A percentile compares a stretch with the other conserved stretches of the same genome.
phyloP scores from a whole-genome alignment of 2,329 filamentous ascomycete genomes.

The Trichoderma oligosporum region DNA sequence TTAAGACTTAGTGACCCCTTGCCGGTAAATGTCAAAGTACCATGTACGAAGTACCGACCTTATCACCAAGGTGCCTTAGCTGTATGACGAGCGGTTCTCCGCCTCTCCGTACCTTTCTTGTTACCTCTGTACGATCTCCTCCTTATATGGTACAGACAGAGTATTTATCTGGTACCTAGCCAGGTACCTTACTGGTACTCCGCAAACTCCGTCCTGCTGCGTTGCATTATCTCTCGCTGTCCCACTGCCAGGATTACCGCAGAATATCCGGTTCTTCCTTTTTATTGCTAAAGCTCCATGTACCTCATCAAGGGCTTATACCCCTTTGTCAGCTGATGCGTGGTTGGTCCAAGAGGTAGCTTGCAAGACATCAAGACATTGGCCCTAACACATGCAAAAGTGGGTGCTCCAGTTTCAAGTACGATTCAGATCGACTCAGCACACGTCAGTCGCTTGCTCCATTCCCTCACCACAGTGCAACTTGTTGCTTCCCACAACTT shows the following conservation, averaged over 20 bases:
- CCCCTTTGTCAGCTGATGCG: not conserved
- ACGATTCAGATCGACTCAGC: slow-evolving; percentile 17
- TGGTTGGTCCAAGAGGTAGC: slow-evolving; percentile 2
- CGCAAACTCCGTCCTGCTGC: slow-evolving; percentile 13
- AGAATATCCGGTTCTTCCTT: slow-evolving; percentile 14
- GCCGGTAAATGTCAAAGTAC: slow-evolving; percentile 1
- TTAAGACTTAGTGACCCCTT: not conserved
- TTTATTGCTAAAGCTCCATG: not conserved
- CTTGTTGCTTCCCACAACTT: slow-evolving; percentile 26
- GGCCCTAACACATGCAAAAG: slow-evolving; percentile 13
- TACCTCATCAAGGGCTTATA: slow-evolving; percentile 1
- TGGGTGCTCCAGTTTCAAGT: slow-evolving; percentile 12
- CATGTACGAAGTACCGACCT: not conserved
- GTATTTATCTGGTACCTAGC: not conserved
- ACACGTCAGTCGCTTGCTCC: slow-evolving; percentile 22
- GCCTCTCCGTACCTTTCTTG: not conserved
- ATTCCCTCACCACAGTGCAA: slow-evolving; percentile 21
- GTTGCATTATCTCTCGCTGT: slow-evolving; percentile 12
- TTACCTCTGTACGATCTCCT: not conserved
- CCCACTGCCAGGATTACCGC: slow-evolving; percentile 2
- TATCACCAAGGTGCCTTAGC: too few relatives aligned
- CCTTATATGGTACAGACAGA: too few relatives aligned
- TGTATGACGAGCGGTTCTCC: not conserved
- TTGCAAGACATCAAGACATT: slow-evolving; percentile 2
- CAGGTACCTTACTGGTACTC: not conserved